phyloP scores from a whole-genome alignment of 306 rosid genomes.

The Lotus japonicus region DNA sequence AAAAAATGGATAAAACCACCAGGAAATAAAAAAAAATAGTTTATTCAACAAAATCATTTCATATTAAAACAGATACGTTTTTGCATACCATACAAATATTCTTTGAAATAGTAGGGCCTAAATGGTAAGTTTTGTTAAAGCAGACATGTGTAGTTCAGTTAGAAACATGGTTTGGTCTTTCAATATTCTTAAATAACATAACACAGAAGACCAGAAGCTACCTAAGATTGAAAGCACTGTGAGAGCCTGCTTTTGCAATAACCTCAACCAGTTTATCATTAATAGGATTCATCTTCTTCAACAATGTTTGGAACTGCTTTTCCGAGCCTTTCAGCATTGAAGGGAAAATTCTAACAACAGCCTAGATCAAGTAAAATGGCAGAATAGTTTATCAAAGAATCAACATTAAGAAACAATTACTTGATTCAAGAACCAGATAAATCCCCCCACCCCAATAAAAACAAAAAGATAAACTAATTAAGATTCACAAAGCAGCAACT shows the following conservation, averaged over 20 bases:
- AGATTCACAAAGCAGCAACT: slow-evolving; percentile 14
- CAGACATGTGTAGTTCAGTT: background rate
- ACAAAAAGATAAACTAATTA: background rate
- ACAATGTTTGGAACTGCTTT: slow-evolving; percentile 48
- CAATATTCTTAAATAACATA: background rate
- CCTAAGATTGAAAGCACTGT: slow-evolving; percentile 58
- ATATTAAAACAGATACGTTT: background rate
- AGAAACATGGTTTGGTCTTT: slow-evolving; percentile 6
- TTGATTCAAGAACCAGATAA: background rate
- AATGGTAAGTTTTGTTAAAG: background rate
- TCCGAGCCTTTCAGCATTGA: slow-evolving; percentile 67
- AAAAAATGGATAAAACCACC: background rate
- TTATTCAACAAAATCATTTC: background rate
- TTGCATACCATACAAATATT: slow-evolving; percentile 1
- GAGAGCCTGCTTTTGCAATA: slow-evolving; percentile 57
- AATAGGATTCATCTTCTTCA: slow-evolving; percentile 43
- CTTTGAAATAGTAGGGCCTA: background rate
- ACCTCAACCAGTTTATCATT: slow-evolving; percentile 68
- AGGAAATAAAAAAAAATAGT: background rate
- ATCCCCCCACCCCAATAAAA: background rate
- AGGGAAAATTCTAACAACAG: slow-evolving; percentile 62
- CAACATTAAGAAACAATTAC: background rate
- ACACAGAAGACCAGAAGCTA: slow-evolving; percentile 25
- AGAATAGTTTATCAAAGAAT: slow-evolving; percentile 14
- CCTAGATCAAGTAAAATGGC: slow-evolving; percentile 40